Evolutionary conservation across 108 stramenopile genomes (phyloP).

Genomic region (Epipyxis sp.): DNA sequence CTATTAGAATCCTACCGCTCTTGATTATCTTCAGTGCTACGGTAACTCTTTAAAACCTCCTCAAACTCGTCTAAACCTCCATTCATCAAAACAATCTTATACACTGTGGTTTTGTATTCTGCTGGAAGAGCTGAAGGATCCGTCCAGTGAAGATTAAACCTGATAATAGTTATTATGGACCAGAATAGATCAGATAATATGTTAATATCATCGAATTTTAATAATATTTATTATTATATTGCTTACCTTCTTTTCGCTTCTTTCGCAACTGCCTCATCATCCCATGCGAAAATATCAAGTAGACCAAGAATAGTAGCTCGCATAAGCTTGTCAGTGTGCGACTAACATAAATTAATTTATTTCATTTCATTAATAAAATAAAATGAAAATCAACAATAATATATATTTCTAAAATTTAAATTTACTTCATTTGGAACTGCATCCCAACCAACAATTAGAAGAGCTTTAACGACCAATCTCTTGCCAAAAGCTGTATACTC

Average conservation of each 20-base stretch:
- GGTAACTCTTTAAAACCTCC: constrained; percentile 65
- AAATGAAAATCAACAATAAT: too few relatives aligned
- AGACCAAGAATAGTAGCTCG: constrained; percentile 78
- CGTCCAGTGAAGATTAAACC: constrained; percentile 56
- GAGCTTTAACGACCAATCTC: constrained; percentile 62
- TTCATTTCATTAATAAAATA: too few relatives aligned
- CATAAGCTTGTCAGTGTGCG: constrained; percentile 74
- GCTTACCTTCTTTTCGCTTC: constrained; percentile 74
- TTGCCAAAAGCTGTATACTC: constrained; percentile 50
- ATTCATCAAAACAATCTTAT: constrained; percentile 80
- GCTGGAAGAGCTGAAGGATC: constrained; percentile 70
- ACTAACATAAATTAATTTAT: too few relatives aligned
- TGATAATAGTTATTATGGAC: too few relatives aligned
- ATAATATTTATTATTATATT: too few relatives aligned
- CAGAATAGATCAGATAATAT: too few relatives aligned
- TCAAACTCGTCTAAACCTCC: constrained; percentile 77
- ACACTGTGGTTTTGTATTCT: constrained; percentile 75
- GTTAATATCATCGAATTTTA: too few relatives aligned
- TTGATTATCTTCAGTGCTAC: constrained; percentile 68
- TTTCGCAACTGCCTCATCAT: constrained; percentile 64
- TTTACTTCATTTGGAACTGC: constrained; percentile 62
- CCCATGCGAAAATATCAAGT: constrained; percentile 68
- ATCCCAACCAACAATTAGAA: constrained; percentile 79
- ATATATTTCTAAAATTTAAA: too few relatives aligned
- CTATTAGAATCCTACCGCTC: constrained; percentile 75